phyloP scores from a whole-genome alignment of 805 yeast genomes.

The Sugiyamaella valdiviana region DNA sequence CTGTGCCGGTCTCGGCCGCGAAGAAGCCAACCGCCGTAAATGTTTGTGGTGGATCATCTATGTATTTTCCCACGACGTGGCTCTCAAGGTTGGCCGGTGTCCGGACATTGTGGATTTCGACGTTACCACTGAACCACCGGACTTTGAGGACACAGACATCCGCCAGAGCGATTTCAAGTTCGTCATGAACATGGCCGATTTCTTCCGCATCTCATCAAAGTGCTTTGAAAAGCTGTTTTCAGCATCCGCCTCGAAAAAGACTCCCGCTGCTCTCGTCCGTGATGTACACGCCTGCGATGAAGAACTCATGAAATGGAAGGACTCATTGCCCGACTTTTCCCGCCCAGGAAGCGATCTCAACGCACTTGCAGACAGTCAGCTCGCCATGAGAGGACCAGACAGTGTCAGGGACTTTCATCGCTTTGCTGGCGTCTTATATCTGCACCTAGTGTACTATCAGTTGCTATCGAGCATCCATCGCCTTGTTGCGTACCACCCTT shows the following conservation, averaged over 20 bases:
- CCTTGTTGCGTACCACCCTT: slow-evolving; percentile 21
- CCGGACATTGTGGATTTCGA: slow-evolving; percentile 34
- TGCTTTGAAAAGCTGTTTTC: slow-evolving; percentile 15
- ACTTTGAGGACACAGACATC: neutral
- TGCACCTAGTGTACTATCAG: slow-evolving; percentile 20
- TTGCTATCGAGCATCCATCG: slow-evolving; percentile 20
- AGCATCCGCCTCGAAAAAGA: slow-evolving; percentile 13
- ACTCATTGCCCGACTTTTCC: slow-evolving; percentile 13
- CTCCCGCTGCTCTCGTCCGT: slow-evolving; percentile 12
- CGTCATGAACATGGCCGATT: slow-evolving; percentile 2
- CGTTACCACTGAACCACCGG: slow-evolving; percentile 14
- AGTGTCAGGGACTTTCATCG: slow-evolving; percentile 2
- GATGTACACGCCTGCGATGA: slow-evolving; percentile 16
- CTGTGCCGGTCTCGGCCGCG: slow-evolving; percentile 32
- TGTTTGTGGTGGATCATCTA: slow-evolving; percentile 47
- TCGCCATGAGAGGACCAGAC: no score
- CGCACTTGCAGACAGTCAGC: neutral
- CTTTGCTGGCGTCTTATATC: slow-evolving; percentile 11
- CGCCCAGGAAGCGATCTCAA: slow-evolving; percentile 15
- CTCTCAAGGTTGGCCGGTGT: slow-evolving; percentile 45
- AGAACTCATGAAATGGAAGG: slow-evolving; percentile 20
- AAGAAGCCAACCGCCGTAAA: slow-evolving; percentile 37
- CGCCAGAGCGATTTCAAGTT: slow-evolving; percentile 1
- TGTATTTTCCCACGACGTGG: slow-evolving; percentile 40
- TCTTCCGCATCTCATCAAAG: slow-evolving; percentile 12